Evolutionary conservation across 2,329 filamentous ascomycete species (phyloP).

Genomic region (Aspergillus fumigatiaffinis): DNA sequence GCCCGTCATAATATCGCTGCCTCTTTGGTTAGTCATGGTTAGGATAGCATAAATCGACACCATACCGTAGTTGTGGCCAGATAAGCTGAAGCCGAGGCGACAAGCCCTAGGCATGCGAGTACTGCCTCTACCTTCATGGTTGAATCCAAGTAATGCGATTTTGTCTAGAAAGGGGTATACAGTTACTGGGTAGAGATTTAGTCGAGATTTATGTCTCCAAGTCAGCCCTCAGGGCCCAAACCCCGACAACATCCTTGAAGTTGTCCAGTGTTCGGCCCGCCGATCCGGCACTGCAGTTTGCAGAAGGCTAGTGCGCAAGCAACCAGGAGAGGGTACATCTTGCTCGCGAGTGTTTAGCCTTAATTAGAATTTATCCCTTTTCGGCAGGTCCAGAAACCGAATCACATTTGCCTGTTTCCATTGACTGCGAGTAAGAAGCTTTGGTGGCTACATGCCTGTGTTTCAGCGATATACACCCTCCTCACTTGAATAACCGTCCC

Average conservation of each 20-base stretch:
- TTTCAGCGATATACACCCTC: too few species aligned
- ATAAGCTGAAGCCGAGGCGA: background rate
- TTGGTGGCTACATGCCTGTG: background rate
- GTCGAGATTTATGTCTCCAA: background rate
- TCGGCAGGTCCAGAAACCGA: too few species aligned
- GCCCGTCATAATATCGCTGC: slow-evolving; percentile 31
- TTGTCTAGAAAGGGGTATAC: too few species aligned
- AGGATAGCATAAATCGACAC: too few species aligned
- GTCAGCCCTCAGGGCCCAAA: background rate
- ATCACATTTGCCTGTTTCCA: background rate
- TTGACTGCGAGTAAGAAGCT: background rate
- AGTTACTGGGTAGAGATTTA: too few species aligned
- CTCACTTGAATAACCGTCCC: background rate
- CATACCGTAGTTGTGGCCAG: background rate
- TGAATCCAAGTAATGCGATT: background rate
- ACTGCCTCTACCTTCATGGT: background rate
- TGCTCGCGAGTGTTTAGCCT: background rate
- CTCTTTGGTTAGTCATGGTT: background rate
- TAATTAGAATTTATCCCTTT: background rate
- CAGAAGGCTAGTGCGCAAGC: too few species aligned
- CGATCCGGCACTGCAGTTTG: background rate
- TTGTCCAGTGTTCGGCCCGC: background rate
- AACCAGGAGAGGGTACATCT: too few species aligned
- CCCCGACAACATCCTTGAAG: background rate
- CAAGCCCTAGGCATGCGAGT: background rate